A percentile compares a stretch with the other conserved stretches of the same genome.
phyloP scores from a whole-genome alignment of 768 basidiomycete genomes.

The Botryobasidium botryosum region DNA sequence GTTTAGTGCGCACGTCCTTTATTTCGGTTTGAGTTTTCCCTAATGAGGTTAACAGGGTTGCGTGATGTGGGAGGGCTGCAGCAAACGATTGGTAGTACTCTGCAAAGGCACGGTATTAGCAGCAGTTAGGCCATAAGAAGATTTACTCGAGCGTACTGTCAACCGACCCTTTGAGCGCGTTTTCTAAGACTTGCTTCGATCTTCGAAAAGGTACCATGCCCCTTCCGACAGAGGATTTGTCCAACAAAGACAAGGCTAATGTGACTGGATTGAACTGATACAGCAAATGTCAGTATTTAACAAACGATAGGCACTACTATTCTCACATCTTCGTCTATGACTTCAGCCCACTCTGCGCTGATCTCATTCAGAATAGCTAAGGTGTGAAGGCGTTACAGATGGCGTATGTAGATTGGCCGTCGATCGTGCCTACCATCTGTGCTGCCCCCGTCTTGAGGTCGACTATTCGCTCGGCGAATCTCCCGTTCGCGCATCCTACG shows the following conservation, averaged over 20 bases:
- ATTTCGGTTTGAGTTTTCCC: slow-evolving; percentile 59
- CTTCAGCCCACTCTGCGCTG: slow-evolving; percentile 6
- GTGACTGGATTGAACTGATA: slow-evolving; percentile 84
- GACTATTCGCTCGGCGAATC: no score
- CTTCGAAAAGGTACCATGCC: slow-evolving; percentile 59
- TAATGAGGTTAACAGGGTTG: slow-evolving; percentile 56
- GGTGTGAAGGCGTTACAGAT: no score
- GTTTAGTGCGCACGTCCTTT: slow-evolving; percentile 42
- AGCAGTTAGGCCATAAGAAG: background rate
- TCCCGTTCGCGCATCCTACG: no score
- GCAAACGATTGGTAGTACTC: slow-evolving; percentile 91
- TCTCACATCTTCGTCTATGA: slow-evolving; percentile 17
- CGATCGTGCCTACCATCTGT: no score
- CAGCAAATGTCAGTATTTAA: slow-evolving; percentile 1
- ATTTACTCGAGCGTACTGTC: slow-evolving; percentile 55
- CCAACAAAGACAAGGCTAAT: slow-evolving; percentile 76
- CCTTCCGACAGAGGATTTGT: slow-evolving; percentile 53
- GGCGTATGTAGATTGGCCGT: no score
- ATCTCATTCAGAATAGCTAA: slow-evolving; percentile 2
- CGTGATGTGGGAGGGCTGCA: slow-evolving; percentile 82
- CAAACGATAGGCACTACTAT: background rate
- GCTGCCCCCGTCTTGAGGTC: no score
- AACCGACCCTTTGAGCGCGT: slow-evolving; percentile 71
- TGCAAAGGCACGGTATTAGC: slow-evolving; percentile 19
- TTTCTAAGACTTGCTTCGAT: slow-evolving; percentile 62